A percentile compares a stretch with the other conserved stretches of the same genome.
Evolutionary conservation across 2,329 filamentous ascomycete genomes (phyloP).

Genomic region (Alternaria angustiovoidea): DNA sequence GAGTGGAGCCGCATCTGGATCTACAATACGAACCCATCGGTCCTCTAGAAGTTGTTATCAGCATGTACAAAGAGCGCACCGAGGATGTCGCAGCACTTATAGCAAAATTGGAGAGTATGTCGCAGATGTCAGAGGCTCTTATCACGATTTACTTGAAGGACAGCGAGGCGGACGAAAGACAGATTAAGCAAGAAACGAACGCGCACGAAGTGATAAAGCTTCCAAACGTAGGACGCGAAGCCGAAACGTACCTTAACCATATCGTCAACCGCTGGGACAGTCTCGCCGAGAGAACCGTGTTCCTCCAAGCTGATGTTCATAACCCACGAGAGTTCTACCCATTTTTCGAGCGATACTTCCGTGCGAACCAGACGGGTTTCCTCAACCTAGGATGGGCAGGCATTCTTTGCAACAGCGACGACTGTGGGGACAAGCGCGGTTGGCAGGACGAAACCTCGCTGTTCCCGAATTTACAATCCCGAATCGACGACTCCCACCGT

Average conservation of each 20-base stretch:
- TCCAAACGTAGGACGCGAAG: constrained; percentile 56
- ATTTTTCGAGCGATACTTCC: constrained; percentile 52
- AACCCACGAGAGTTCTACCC: constrained; percentile 49
- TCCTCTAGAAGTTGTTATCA: constrained; percentile 47
- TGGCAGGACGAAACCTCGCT: constrained; percentile 53
- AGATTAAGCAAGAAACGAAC: constrained; percentile 30
- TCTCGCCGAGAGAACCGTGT: constrained; percentile 57
- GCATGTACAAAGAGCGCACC: constrained; percentile 49
- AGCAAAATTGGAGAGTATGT: constrained; percentile 27
- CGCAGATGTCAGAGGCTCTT: constrained; percentile 27
- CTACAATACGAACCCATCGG: constrained; percentile 27
- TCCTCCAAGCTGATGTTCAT: constrained; percentile 58
- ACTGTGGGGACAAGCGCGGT: constrained; percentile 52
- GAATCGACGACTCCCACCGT: constrained; percentile 36
- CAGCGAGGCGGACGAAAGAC: constrained; percentile 26
- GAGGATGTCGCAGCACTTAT: constrained; percentile 37
- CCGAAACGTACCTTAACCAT: constrained; percentile 58
- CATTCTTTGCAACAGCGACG: constrained; percentile 49
- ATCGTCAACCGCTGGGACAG: constrained; percentile 55
- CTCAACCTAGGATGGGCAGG: constrained; percentile 54
- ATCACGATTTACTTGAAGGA: constrained; percentile 48
- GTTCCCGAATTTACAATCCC: constrained; percentile 49
- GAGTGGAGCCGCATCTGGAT: constrained; percentile 23
- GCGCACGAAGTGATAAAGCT: constrained; percentile 37
- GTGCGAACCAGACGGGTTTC: constrained; percentile 53